Evolutionary conservation across 305 asterid genomes (phyloP), one percentile per base, ranked within the genome.

Genomic region (Striga hermonthica): DNA sequence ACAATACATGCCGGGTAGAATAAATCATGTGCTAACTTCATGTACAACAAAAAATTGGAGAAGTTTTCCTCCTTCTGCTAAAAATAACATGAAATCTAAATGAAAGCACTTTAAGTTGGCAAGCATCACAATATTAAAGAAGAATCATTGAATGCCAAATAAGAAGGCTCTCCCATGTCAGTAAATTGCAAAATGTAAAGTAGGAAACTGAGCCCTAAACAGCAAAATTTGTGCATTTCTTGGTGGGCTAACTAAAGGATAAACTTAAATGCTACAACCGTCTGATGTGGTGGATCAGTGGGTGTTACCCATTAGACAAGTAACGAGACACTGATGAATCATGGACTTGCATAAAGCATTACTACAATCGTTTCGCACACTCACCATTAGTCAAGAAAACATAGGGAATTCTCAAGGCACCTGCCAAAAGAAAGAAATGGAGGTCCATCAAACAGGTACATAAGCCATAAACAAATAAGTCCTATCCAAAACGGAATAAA

Each of bases 331-430:
- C 6, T 15, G 5, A 47, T 11, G n/a, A 15, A 47, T n/a, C 7
- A 12, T 4, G 7, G 13, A 47, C 0, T 22, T 22, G 2, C 31
- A 22, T 22, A 22, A 22, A 3, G 48, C 15, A 53, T 53, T 55
- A 55, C 40, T 3, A 55, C 28, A 28, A 3, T 39, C 4, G 16
- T 40, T 60, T 66, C 55, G 66, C 50, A 41, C 57, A 76, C 97
- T 81, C 79, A 91, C 98, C 98, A 64, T 89, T 91, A 57, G 97
- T 91, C 84, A 91, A 81, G 80, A 89, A 91, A 60, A 80, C 95
- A 64, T 80, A 91, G 9, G 98, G 98, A 66, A 82, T 72, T 68
- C 71, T 87, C 91, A 89, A 70, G 69, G 70, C 55, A 72, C 93
- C 98, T 89, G 84, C 71, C 72, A 76, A 37, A 58, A 69, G 62